Percentiles rank a stretch among this genome's conserved stretches.
These are phyloP conservation scores for Gossypium australe DNA, from an alignment of 345 rosid species.

Conservation along the genomic window DNA sequence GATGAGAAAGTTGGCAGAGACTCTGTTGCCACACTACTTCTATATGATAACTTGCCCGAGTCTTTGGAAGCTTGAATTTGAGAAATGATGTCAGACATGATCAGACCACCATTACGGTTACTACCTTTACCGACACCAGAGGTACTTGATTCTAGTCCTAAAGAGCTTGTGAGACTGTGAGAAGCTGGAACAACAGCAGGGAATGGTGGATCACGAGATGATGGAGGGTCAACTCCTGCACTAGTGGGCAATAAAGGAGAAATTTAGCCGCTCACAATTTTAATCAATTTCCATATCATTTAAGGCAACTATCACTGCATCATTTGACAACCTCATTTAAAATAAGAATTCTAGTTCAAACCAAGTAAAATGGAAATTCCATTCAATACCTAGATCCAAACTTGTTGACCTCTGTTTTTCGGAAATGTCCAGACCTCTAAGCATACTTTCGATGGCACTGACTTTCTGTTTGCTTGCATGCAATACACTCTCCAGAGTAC, in stretches of 20 bases:
- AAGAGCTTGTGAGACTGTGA: slow-evolving; percentile 42
- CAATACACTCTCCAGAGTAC: slow-evolving; percentile 92
- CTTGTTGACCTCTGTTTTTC: slow-evolving; percentile 85
- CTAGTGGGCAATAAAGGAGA: slow-evolving; percentile 63
- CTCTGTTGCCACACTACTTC: slow-evolving; percentile 51
- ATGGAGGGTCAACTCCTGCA: slow-evolving; percentile 99
- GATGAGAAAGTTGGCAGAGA: slow-evolving; percentile 61
- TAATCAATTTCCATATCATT: slow-evolving; percentile 9
- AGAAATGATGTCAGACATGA: slow-evolving; percentile 78
- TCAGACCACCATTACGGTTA: slow-evolving; percentile 79
- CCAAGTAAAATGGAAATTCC: slow-evolving; percentile 19
- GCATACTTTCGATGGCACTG: slow-evolving; percentile 99
- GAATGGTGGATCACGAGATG: slow-evolving; percentile 94
- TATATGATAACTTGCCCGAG: slow-evolving; percentile 64
- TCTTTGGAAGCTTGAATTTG: slow-evolving; percentile 97
- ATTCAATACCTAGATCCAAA: slow-evolving; percentile 94
- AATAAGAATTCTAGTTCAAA: background rate
- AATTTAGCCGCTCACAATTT: slow-evolving; percentile 53
- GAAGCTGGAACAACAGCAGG: slow-evolving; percentile 80
- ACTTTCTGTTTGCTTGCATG: slow-evolving; percentile 99
- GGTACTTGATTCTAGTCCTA: slow-evolving; percentile 51
- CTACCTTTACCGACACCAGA: slow-evolving; percentile 46
- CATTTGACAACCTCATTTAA: slow-evolving; percentile 16
- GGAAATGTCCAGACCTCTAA: slow-evolving; percentile 88
- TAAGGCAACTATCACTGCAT: slow-evolving; percentile 7